Percentiles rank a stretch among this genome's conserved stretches.
phyloP scores from a whole-genome alignment of 2,329 filamentous ascomycete species.

The Truncatella angustata region DNA sequence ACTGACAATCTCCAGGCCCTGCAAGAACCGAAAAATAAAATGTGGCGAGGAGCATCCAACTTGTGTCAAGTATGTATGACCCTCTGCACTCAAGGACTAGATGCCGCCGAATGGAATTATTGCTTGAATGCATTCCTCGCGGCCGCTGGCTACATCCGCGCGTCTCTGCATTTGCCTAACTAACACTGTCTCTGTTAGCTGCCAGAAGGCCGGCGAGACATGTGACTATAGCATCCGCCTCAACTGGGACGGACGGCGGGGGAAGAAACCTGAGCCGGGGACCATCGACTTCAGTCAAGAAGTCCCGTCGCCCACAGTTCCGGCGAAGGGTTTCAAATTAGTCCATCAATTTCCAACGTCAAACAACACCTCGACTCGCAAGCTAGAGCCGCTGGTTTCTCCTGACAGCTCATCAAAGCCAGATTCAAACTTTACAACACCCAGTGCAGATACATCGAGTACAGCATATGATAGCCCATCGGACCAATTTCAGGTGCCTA shows the following conservation, averaged over 20 bases:
- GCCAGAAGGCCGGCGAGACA: slow-evolving; percentile 65
- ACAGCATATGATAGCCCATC: slow-evolving; percentile 17
- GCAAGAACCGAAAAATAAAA: slow-evolving; percentile 77
- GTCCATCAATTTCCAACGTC: slow-evolving; percentile 32
- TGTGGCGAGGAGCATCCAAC: slow-evolving; percentile 75
- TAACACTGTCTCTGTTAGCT: slow-evolving; percentile 39
- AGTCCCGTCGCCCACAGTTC: slow-evolving; percentile 24
- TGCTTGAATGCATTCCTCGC: slow-evolving; percentile 3
- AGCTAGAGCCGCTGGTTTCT: slow-evolving; percentile 27
- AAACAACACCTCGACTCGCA: slow-evolving; percentile 23
- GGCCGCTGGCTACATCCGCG: not conserved
- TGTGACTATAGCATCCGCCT: slow-evolving; percentile 81
- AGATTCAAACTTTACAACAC: slow-evolving; percentile 15
- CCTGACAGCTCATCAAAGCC: slow-evolving; percentile 18
- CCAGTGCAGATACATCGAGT: slow-evolving; percentile 16
- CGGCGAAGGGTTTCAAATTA: slow-evolving; percentile 31
- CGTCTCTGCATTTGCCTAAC: not conserved
- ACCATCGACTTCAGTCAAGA: slow-evolving; percentile 25
- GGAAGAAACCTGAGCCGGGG: slow-evolving; percentile 49
- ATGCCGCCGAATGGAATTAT: too few relatives aligned
- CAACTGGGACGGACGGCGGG: slow-evolving; percentile 75
- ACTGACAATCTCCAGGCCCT: slow-evolving; percentile 55
- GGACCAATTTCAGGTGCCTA: slow-evolving; percentile 20
- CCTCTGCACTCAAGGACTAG: too few relatives aligned
- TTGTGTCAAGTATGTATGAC: slow-evolving; percentile 58